Base-by-base conservation (phyloP, 352 stramenopile genomes). In the Globisporangium abappressorium region DNA sequence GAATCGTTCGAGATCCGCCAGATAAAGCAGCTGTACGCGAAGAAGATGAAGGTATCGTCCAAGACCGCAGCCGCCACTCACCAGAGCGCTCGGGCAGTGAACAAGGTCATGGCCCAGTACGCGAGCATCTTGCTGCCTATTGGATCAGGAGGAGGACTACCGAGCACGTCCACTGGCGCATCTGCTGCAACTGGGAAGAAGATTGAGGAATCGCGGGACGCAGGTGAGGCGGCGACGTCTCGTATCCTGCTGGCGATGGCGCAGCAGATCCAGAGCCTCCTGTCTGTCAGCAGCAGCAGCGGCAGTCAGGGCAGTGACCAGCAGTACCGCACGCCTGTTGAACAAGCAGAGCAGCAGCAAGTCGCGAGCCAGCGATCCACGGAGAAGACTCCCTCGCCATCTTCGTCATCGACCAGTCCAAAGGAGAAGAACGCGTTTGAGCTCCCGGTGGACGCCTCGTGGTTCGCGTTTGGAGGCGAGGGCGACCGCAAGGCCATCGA, bases 1-100 rank as follows among this genome's bases (percentile, higher is more conserved):
- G 41, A 64, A n/a, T n/a, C 69, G n/a, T 76, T 65, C 36, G 62
- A 62, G 56, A 75, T 79, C 43, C 72, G 51, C 20, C 75, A 81
- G 60, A 57, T 81, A 24, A 78, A 78, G 57, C 72, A 74, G 46
- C 66, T 76, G 46, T 62, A 66, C 18, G 33, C 55, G 60, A 75
- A 64, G 24, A 38, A 41, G 24, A 38, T 34, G 24, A 38, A 36
- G 12, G 28, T 2, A 7, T 53, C 33, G 12, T 46, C 38, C 38
- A 46, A 46, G 38, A 46, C 38, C 14, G 14, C 11, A 41, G 28
- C 20, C 11, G 5, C 62, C 11, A 0, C 8, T 8, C 59, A 59
- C 28, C 46, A 15, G 68, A 73, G 8, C 15, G 20, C 5, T 46
- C 38, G 14, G 5, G 14, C 38, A 15, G 38, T 18, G 38, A 14